Conservation (phyloP, 1,139 yeast genomes). For the Debaryomyces nepalensis region DNA sequence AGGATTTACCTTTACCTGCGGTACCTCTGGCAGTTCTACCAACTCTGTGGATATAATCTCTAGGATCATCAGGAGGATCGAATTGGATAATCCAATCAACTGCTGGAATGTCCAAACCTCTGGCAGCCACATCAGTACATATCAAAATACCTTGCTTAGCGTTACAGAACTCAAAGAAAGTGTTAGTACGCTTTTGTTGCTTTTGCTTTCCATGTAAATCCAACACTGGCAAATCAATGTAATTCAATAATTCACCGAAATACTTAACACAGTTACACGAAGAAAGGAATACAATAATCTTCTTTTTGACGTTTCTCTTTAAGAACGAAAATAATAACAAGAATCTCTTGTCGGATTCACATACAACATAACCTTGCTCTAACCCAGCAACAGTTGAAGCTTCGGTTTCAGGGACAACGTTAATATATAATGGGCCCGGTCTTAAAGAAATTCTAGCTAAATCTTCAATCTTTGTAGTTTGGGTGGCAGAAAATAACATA, state of each 20-base stretch:
- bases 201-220: conserved; percentile 98
- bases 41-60: conserved; percentile 96
- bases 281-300: conserved; percentile 89
- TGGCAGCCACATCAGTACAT: conserved; percentile 97
- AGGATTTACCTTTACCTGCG: conserved; percentile 85
- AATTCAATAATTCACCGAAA: conserved; percentile 90
- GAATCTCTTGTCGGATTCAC: conserved; percentile 95
- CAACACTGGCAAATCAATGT: conserved; percentile 93
- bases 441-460: conserved; percentile 94
- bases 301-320: conserved; percentile 88
- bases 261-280: conserved; percentile 97
- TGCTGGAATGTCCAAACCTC: conserved; percentile 96
- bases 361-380: conserved; percentile 97
- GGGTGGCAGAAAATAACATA: conserved; percentile 97
- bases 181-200: conserved; percentile 96
- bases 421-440: conserved; percentile 93
- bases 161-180: conserved; percentile 96
- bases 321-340: conserved; percentile 87
- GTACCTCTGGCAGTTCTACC: conserved; percentile 99
- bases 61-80: conserved; percentile 99
- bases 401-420: conserved; percentile 83
- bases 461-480: conserved; percentile 98
- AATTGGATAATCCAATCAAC: conserved; percentile 98
- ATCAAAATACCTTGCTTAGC: conserved; percentile 91
- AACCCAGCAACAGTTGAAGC: conserved; percentile 94